These are phyloP conservation scores for Naganishia onofrii DNA, from an alignment of 768 basidiomycete genomes.

Conservation along the genomic window DNA sequence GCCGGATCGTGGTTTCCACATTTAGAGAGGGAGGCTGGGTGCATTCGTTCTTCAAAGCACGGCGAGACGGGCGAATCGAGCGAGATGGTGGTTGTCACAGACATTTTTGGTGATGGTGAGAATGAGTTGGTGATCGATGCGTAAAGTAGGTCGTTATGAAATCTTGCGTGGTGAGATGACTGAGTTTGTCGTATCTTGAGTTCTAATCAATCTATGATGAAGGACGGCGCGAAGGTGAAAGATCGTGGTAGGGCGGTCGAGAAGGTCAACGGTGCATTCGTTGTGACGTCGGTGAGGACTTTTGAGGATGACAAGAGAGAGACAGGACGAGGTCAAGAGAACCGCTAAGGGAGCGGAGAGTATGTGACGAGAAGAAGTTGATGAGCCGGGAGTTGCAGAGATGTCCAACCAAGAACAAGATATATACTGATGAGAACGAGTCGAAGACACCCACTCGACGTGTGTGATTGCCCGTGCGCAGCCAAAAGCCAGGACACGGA, in stretches of 20 bases:
- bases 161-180: slow-evolving; percentile 11
- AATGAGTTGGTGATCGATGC: not conserved
- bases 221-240: not conserved
- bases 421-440: not conserved
- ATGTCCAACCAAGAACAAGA: slow-evolving; percentile 1
- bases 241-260: slow-evolving; percentile 8
- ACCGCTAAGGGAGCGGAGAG: not conserved
- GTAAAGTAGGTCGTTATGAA: slow-evolving; percentile 15
- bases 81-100: slow-evolving; percentile 20
- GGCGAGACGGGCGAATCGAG: slow-evolving; percentile 10
- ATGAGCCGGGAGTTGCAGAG: not conserved
- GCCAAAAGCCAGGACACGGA: no score
- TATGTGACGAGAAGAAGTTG: not conserved
- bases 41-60: slow-evolving; percentile 47
- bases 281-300: slow-evolving; percentile 7
- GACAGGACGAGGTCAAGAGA: not conserved
- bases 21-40: slow-evolving; percentile 47
- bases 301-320: not conserved
- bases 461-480: not conserved
- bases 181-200: slow-evolving; percentile 15
- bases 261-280: slow-evolving; percentile 4
- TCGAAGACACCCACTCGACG: slow-evolving; percentile 1
- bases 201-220: not conserved
- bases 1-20: slow-evolving; percentile 68
- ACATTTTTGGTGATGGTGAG: slow-evolving; percentile 6